phyloP scores from a whole-genome alignment of 805 yeast species.

The Saccharomycopsis sp. region DNA sequence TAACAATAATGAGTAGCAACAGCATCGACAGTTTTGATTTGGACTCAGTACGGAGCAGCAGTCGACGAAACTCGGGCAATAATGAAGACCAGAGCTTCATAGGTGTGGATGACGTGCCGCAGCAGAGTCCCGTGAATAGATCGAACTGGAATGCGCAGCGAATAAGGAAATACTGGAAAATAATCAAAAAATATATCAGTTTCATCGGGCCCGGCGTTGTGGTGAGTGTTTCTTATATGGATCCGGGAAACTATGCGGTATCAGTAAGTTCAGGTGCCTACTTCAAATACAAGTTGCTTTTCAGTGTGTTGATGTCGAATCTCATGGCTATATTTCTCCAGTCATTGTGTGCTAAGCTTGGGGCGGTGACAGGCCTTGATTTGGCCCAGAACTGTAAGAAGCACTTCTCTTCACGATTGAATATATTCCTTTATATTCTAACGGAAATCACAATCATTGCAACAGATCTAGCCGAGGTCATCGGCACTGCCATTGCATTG shows the following conservation, averaged over 20 bases:
- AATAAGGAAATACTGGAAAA: slow-evolving; percentile 6
- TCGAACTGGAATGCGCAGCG: not conserved
- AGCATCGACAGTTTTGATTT: not conserved
- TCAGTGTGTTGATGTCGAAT: slow-evolving; percentile 73
- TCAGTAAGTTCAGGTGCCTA: slow-evolving; percentile 93
- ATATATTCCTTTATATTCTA: slow-evolving; percentile 46
- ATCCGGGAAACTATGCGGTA: slow-evolving; percentile 95
- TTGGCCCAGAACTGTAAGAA: slow-evolving; percentile 80
- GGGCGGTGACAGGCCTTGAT: slow-evolving; percentile 91
- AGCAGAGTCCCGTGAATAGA: not conserved
- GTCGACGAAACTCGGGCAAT: not conserved
- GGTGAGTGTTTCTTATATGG: slow-evolving; percentile 95
- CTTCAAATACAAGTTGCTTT: slow-evolving; percentile 70
- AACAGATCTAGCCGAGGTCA: slow-evolving; percentile 94
- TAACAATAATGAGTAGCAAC: not conserved
- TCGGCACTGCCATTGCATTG: slow-evolving; percentile 93
- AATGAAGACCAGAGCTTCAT: not conserved
- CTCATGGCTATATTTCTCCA: slow-evolving; percentile 84
- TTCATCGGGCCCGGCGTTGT: slow-evolving; percentile 94
- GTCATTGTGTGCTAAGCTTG: slow-evolving; percentile 76
- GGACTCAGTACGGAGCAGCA: not conserved
- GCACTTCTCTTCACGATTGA: slow-evolving; percentile 59
- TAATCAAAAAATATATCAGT: slow-evolving; percentile 42
- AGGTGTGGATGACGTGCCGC: not conserved
- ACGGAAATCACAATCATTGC: slow-evolving; percentile 92